These are phyloP conservation scores for Auricularia sp. DNA, from an alignment of 768 basidiomycete species.

Conservation along the genomic window DNA sequence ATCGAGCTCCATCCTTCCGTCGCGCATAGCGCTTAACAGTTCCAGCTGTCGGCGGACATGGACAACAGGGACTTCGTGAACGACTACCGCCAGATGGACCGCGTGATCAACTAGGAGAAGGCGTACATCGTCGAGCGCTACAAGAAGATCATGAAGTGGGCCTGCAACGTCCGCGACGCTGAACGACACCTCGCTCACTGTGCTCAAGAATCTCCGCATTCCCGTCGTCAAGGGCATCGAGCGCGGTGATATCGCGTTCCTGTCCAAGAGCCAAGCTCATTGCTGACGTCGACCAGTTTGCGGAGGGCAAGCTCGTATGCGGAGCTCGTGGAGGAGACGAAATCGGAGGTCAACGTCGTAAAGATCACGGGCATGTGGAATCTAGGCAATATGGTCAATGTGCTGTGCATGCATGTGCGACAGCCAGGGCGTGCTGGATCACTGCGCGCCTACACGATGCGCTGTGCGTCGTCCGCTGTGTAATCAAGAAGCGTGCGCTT, in stretches of 20 bases:
- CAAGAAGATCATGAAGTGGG: conserved; percentile 99
- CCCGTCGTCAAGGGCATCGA: conserved; percentile 95
- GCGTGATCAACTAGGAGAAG: conserved; percentile 97
- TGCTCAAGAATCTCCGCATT: conserved; percentile 94
- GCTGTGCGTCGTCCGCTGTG: conserved; percentile 94
- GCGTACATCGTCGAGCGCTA: conserved; percentile 95
- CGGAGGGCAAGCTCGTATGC: conserved; percentile 94
- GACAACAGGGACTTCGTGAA: conserved; percentile 99
- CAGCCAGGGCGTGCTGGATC: conserved; percentile 89
- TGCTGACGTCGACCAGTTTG: conserved; percentile 95
- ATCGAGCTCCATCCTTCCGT: too few species aligned
- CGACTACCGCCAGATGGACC: conserved; percentile 99
- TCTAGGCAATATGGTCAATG: conserved; percentile 86
- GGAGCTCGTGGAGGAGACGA: conserved; percentile 87
- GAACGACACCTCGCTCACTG: conserved; percentile 92
- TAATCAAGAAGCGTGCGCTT: conserved; percentile 94
- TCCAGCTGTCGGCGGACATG: conserved; percentile 99
- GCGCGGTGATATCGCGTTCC: conserved; percentile 96
- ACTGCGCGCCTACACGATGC: conserved; percentile 98
- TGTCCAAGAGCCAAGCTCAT: conserved; percentile 92
- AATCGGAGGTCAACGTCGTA: conserved; percentile 81
- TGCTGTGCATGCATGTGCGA: conserved; percentile 91
- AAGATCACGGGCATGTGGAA: conserved; percentile 92
- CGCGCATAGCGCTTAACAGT: too few species aligned
- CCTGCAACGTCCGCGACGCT: conserved; percentile 99